Base-by-base conservation (phyloP, 1,284 basidiomycete genomes). In the Termitomyces sp. region DNA sequence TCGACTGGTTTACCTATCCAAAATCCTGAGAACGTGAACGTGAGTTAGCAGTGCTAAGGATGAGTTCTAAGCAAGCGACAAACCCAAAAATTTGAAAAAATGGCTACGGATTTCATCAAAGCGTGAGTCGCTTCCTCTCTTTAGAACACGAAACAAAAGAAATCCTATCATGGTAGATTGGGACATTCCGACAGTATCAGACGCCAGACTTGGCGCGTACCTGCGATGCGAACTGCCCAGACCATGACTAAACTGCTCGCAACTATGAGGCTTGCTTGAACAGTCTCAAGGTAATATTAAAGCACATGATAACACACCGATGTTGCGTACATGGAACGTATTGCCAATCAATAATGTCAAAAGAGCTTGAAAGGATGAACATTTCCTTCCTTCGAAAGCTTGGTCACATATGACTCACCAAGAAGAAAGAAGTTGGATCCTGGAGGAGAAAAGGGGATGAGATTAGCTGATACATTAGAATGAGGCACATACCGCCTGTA, bases 401-500 rank as follows among this genome's bases (percentile, higher is more conserved):
- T 34, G 9, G 15, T 6, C 34, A 36, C 28, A 36, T 15, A 36
- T 36, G 31, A 47, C 33, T 47, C 24, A 36, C 46, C 46, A n/a
- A 47, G 46, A 26, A 47, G 21, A 10, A 47, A 36, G 15, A 47
- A 47, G 36, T 47, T 47, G 24, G 46, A 47, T 34, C 46, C 46
- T 47, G 21, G 24, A 34, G 15, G 19, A 26, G 4, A 15, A 34
- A 15, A 24, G 19, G 9, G 15, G 13, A n/a, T 34, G 3, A 26
- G 12, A n/a, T 26, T 10, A n/a, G 33, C 10, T 5, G 2, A 47
- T n/a, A 24, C 31, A 47, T 15, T 3, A 34, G 86, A 17, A 17
- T 30, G 36, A 24, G 38, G n/a, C 12, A 65, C 73, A 10, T 36
- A 79, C 81, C 80, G 56, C 82, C 82, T 3, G 81, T 83, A 57